Evolutionary conservation across 1,139 yeast genomes (phyloP).

Genomic region (Citeromyces hawaiiensis): DNA sequence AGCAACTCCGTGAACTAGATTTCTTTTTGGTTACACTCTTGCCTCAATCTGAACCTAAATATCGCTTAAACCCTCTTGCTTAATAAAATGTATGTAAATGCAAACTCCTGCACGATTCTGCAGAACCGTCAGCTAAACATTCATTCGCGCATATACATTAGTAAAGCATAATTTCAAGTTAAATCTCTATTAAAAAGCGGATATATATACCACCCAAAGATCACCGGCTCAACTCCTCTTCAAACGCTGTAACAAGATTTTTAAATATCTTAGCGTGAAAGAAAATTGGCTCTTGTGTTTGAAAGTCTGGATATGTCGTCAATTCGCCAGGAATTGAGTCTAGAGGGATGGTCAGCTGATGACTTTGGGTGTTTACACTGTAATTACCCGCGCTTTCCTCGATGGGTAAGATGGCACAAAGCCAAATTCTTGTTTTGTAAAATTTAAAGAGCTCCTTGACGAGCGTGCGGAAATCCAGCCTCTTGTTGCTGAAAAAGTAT

Average conservation of each 20-base stretch:
- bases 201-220: no score
- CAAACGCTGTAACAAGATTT: constrained; percentile 17
- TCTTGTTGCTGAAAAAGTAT: constrained; percentile 70
- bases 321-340: constrained; percentile 8
- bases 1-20: no score
- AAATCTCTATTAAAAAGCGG: no score
- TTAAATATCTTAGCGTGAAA: constrained; percentile 19
- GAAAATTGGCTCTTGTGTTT: constrained; percentile 14
- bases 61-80: no score
- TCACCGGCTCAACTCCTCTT: constrained; percentile 11
- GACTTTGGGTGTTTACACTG: constrained; percentile 9
- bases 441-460: constrained; percentile 87
- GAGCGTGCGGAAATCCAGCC: constrained; percentile 84
- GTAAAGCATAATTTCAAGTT: no score
- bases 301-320: constrained; percentile 14
- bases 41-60: no score
- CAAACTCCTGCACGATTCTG: no score
- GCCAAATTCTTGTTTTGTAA: constrained; percentile 94
- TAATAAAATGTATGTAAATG: no score
- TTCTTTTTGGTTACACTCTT: no score
- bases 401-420: constrained; percentile 63
- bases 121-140: no score
- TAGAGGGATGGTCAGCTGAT: constrained; percentile 9
- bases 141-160: no score
- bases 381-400: constrained; percentile 17